Percentiles rank a stretch among this genome's conserved stretches.
Evolutionary conservation across 169 alveolate genomes (phyloP).

Genomic region (Pseudocohnilembus persalinus): DNA sequence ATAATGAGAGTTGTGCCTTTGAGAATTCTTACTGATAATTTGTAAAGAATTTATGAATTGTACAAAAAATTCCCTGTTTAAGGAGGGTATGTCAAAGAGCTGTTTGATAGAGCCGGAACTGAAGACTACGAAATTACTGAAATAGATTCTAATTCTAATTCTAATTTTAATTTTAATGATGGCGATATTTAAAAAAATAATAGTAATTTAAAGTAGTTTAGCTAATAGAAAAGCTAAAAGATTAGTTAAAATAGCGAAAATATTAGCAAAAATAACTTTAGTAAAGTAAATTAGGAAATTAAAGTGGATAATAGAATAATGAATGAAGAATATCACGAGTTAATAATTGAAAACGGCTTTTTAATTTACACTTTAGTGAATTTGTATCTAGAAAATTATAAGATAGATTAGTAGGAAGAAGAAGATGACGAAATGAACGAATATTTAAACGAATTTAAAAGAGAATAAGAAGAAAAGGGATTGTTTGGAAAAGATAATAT

Average conservation of each 20-base stretch:
- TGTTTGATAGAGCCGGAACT: slow-evolving; percentile 24
- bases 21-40: slow-evolving; percentile 16
- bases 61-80: slow-evolving; percentile 16
- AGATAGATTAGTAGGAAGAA: slow-evolving; percentile 11
- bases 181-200: slow-evolving; percentile 35
- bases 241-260: too few species aligned
- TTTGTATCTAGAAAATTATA: slow-evolving; percentile 29
- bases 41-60: slow-evolving; percentile 7
- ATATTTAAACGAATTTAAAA: slow-evolving; percentile 24
- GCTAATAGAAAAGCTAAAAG: too few species aligned
- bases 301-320: not conserved
- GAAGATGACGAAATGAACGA: slow-evolving; percentile 43
- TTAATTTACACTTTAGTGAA: slow-evolving; percentile 23
- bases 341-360: slow-evolving; percentile 46
- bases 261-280: too few species aligned
- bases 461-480: slow-evolving; percentile 17
- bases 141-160: slow-evolving; percentile 15
- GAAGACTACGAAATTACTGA: slow-evolving; percentile 23
- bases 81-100: slow-evolving; percentile 19
- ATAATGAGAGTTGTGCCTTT: slow-evolving; percentile 33
- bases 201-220: too few species aligned
- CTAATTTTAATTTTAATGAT: slow-evolving; percentile 21
- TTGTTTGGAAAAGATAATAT: slow-evolving; percentile 11
- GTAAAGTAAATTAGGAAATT: too few species aligned
- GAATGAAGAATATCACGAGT: slow-evolving; percentile 29